phyloP scores from a whole-genome alignment of 345 rosid genomes.

The Carallia pectinifolia region DNA sequence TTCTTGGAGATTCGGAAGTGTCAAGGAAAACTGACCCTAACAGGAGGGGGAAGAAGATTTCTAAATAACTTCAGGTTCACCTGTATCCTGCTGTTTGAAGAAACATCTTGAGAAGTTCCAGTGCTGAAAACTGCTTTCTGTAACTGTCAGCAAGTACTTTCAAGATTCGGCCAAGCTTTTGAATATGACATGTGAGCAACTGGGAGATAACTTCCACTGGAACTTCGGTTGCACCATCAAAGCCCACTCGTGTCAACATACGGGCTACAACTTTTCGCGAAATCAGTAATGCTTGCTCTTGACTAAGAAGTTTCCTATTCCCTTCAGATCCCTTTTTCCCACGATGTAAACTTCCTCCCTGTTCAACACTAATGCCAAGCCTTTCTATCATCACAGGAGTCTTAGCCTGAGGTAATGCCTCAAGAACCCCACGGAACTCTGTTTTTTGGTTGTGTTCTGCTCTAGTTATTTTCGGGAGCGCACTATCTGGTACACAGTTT shows the following conservation, averaged over 20 bases:
- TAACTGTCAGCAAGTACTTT: slow-evolving; percentile 82
- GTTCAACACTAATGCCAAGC: slow-evolving; percentile 72
- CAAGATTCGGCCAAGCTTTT: slow-evolving; percentile 65
- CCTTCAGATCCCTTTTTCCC: slow-evolving; percentile 52
- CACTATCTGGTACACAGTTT: slow-evolving; percentile 84
- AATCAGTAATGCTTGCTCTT: slow-evolving; percentile 66
- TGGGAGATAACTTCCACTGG: slow-evolving; percentile 82
- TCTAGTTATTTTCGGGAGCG: slow-evolving; percentile 47
- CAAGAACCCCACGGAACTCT: slow-evolving; percentile 68
- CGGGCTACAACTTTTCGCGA: slow-evolving; percentile 67
- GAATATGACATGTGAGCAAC: slow-evolving; percentile 58
- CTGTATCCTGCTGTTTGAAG: slow-evolving; percentile 64
- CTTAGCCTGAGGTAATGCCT: slow-evolving; percentile 69
- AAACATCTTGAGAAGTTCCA: slow-evolving; percentile 85
- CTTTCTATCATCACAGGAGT: slow-evolving; percentile 82
- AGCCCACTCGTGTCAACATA: slow-evolving; percentile 56
- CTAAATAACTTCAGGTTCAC: slow-evolving; percentile 33
- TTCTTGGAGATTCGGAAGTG: not conserved
- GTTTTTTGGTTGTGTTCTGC: slow-evolving; percentile 39
- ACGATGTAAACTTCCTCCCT: slow-evolving; percentile 58
- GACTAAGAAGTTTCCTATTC: slow-evolving; percentile 48
- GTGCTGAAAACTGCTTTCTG: slow-evolving; percentile 76
- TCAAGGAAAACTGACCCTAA: no score
- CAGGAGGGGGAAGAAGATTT: not conserved
- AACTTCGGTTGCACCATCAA: slow-evolving; percentile 78